phyloP scores from a whole-genome alignment of 768 basidiomycete species.

The Macrolepiota albuminosa region DNA sequence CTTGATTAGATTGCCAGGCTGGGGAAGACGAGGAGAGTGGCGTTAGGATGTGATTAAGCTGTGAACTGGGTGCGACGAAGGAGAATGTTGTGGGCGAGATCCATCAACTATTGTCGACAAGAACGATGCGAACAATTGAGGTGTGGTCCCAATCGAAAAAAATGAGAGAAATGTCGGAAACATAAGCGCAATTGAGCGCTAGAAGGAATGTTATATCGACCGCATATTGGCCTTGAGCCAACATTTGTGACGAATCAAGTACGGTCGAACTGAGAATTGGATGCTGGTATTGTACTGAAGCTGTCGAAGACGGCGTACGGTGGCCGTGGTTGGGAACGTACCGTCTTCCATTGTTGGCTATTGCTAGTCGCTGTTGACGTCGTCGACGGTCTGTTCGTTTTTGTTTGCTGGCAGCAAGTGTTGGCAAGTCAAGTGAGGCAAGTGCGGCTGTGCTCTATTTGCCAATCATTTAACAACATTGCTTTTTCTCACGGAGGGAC shows the following conservation, averaged over 20 bases:
- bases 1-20: constrained; percentile 79
- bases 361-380: constrained; percentile 9
- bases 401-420: constrained; percentile 11
- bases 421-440: neutral
- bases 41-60: constrained; percentile 35
- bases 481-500: constrained; percentile 4
- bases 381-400: neutral
- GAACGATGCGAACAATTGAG: constrained; percentile 15
- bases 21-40: constrained; percentile 31
- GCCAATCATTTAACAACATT: constrained; percentile 1
- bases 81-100: constrained; percentile 15
- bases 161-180: constrained; percentile 13
- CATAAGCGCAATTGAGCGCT: constrained; percentile 10
- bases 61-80: constrained; percentile 20
- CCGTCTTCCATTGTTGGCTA: constrained; percentile 54
- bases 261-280: constrained; percentile 17
- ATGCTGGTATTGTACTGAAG: constrained; percentile 21
- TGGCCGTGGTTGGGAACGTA: constrained; percentile 74
- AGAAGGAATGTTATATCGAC: constrained; percentile 8
- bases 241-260: constrained; percentile 26
- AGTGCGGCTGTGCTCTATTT: constrained; percentile 4
- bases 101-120: constrained; percentile 16
- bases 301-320: constrained; percentile 40
- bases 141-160: constrained; percentile 12
- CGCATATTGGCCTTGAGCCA: constrained; percentile 40